Base-by-base conservation (phyloP, 768 basidiomycete species). In the Boletus vinaceobasis region DNA sequence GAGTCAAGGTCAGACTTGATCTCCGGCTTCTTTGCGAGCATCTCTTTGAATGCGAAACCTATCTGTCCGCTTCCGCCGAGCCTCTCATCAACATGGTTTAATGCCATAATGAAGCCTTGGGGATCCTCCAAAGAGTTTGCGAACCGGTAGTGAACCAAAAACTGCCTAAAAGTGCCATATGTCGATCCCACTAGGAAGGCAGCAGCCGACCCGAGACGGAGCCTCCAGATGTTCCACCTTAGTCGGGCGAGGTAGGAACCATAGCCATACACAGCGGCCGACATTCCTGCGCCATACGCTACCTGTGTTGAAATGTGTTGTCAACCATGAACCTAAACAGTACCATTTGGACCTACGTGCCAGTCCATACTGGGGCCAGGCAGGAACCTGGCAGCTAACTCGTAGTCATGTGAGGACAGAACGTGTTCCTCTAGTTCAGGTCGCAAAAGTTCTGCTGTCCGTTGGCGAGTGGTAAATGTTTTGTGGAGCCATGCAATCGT, bases 361-460 rank as follows among this genome's bases (percentile, higher is more conserved):
- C 71, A 74, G 56, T 79, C 74, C 32, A 74, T 66, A 72, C 79
- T 60, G 72, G 64, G 60, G 37, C 76, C 77, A 36, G 84, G 78
- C 27, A 84, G 68, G 72, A 87, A 88, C 27, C 64, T 64, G 53
- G 74, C 64, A 5, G 85, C 80, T 11, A 78, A 66, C 0, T 85
- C 75, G 65, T 79, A 87, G 73, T 88, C 86, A 50, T 75, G 77
- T 19, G 60, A 63, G 19, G 70, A 60, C 17, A 71, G 44, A 27
- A 66, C 51, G 4, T 56, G 57, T 15, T 60, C 68, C 31, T 71
- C 71, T 14, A 73, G 50, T 42, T 71, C 70, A 10, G 69, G 69
- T 5, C 59, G 64, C 29, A 71, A 46, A 42, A 73, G 69, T 43
- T 71, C 71, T 43, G 53, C 51, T 0, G 69, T 60, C n/a, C 60